A percentile compares a stretch with the other conserved stretches of the same genome.
These are phyloP conservation scores for Talaromyces thailandensis DNA, from an alignment of 495 filamentous ascomycete genomes.

Conservation along the genomic window DNA sequence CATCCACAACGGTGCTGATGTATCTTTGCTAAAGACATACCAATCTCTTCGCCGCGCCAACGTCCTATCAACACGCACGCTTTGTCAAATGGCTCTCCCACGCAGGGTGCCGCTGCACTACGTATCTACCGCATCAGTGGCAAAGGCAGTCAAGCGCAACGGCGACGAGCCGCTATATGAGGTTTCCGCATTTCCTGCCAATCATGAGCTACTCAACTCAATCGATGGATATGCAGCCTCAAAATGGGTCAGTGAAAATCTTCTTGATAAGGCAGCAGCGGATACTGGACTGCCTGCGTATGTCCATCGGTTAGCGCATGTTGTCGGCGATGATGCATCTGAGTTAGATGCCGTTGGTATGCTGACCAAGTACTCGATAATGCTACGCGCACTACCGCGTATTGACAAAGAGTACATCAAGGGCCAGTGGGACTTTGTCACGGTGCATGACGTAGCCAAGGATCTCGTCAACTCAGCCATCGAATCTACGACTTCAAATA, in stretches of 20 bases:
- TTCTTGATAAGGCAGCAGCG: slow-evolving; percentile 27
- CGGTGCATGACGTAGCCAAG: background rate
- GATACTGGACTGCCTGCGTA: slow-evolving; percentile 21
- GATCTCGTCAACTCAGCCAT: background rate
- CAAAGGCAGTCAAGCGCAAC: background rate
- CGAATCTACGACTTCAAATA: background rate
- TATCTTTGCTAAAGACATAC: slow-evolving; percentile 42
- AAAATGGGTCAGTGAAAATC: slow-evolving; percentile 47
- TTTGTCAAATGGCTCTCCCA: slow-evolving; percentile 22
- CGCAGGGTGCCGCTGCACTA: slow-evolving; percentile 40
- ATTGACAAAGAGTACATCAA: background rate
- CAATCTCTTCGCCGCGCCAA: slow-evolving; percentile 29
- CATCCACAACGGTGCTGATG: slow-evolving; percentile 46
- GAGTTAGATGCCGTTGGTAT: slow-evolving; percentile 12
- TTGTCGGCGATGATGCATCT: slow-evolving; percentile 15
- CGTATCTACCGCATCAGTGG: slow-evolving; percentile 25
- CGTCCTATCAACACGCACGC: slow-evolving; percentile 31
- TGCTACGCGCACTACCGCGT: slow-evolving; percentile 10
- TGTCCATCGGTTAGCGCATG: slow-evolving; percentile 31
- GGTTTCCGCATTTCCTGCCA: background rate
- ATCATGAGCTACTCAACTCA: slow-evolving; percentile 9
- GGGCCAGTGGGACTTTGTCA: slow-evolving; percentile 4
- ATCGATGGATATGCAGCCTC: slow-evolving; percentile 36
- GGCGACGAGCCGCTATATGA: background rate
- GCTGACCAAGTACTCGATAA: slow-evolving; percentile 11